Percentiles rank a stretch among this genome's conserved stretches.
Evolutionary conservation across 2,329 filamentous ascomycete species (phyloP).

Genomic region (Fusarium globosum): DNA sequence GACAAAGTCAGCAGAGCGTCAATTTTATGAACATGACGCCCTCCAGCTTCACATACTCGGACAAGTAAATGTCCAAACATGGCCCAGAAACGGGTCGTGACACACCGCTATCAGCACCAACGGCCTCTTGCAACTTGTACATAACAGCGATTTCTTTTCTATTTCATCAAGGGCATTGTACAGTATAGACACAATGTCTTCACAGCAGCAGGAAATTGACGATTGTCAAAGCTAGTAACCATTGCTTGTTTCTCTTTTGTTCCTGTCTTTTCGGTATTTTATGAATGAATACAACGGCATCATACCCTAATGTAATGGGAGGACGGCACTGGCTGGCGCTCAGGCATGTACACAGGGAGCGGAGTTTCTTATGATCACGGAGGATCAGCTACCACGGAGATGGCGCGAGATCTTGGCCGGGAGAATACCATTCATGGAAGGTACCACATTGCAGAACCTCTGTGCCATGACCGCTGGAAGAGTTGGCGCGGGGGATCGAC

Average conservation of each 20-base stretch:
- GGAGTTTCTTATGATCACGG: constrained; percentile 9
- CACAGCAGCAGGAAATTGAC: constrained; percentile 11
- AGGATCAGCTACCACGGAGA: neutral
- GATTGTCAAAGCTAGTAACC: constrained; percentile 23
- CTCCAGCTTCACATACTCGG: constrained; percentile 43
- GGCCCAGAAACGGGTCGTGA: neutral
- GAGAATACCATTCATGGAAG: neutral
- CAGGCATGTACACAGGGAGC: constrained; percentile 27
- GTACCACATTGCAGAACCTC: neutral
- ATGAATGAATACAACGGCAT: constrained; percentile 41
- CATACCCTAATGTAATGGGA: constrained; percentile 48
- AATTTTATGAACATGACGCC: constrained; percentile 53
- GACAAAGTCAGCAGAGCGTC: constrained; percentile 46
- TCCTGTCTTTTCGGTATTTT: constrained; percentile 12
- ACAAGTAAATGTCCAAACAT: constrained; percentile 24
- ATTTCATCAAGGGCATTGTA: constrained; percentile 33
- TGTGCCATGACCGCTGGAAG: neutral
- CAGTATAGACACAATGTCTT: constrained; percentile 29
- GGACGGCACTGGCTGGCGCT: constrained; percentile 40
- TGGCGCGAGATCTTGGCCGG: neutral
- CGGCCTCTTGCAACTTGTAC: constrained; percentile 19
- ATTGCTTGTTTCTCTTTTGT: constrained; percentile 25
- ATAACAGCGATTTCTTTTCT: constrained; percentile 28
- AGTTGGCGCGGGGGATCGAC: constrained; percentile 34
- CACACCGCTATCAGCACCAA: neutral